Evolutionary conservation across 345 rosid genomes (phyloP).

Genomic region (Citrus mangshanensis): DNA sequence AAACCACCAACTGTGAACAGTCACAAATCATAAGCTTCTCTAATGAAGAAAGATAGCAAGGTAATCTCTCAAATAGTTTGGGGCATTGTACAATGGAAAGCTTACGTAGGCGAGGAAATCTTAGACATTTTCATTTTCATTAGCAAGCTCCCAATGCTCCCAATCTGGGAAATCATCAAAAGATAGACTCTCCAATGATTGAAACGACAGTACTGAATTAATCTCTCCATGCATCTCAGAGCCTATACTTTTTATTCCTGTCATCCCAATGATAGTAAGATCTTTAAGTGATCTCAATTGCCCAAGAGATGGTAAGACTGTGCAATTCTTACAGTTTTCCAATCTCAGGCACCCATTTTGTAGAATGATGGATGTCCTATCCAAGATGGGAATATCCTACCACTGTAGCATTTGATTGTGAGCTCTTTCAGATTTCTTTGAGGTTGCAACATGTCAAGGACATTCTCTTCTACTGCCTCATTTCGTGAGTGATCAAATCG

Average conservation of each 20-base stretch:
- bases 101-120: neutral
- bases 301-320: neutral
- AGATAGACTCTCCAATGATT: neutral
- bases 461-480: neutral
- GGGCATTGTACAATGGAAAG: neutral
- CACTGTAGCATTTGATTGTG: neutral
- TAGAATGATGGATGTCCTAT: neutral
- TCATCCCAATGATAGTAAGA: constrained; percentile 3
- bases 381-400: neutral
- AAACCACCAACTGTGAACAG: neutral
- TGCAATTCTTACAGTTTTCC: neutral
- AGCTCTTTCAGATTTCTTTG: neutral
- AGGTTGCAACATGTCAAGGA: neutral
- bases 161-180: neutral
- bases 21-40: neutral
- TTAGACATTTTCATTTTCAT: neutral
- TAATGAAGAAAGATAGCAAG: neutral
- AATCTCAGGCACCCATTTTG: neutral
- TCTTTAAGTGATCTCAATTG: neutral
- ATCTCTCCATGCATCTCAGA: neutral
- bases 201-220: neutral
- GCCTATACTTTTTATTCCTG: neutral
- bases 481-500: neutral
- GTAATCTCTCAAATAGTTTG: neutral
- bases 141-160: neutral